Evolutionary conservation across 768 basidiomycete species (phyloP).

Genomic region (Tremella yokohamensis): DNA sequence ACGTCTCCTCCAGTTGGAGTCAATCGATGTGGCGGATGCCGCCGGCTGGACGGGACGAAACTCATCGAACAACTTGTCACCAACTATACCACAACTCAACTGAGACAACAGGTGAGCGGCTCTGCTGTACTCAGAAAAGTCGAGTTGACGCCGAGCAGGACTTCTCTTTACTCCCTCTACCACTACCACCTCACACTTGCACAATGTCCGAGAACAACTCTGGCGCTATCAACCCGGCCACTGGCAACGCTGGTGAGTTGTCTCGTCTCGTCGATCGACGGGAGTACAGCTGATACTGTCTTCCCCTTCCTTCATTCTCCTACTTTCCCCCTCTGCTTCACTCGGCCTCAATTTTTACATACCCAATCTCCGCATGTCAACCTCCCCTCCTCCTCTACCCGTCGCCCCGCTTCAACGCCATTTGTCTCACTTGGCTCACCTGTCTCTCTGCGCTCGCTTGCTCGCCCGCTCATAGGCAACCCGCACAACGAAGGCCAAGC

Average conservation of each 20-base stretch:
- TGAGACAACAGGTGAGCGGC: no score
- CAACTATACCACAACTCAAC: no score
- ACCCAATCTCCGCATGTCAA: no score
- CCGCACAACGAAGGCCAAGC: constrained; percentile 38
- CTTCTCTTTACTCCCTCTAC: neutral
- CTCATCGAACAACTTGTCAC: no score
- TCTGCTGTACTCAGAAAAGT: no score
- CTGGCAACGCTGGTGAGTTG: constrained; percentile 29
- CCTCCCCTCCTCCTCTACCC: neutral
- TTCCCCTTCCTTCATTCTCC: neutral
- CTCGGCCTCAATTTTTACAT: neutral
- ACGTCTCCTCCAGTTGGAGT: neutral
- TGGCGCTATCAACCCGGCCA: constrained; percentile 44
- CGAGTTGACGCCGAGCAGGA: no score
- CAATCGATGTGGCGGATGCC: no score
- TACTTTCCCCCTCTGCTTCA: neutral
- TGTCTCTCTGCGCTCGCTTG: neutral
- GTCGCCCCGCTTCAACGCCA: neutral
- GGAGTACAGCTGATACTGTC: neutral
- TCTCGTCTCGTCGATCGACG: neutral
- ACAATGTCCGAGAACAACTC: constrained; percentile 17
- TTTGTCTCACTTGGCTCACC: neutral
- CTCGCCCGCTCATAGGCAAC: constrained; percentile 35
- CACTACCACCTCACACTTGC: neutral
- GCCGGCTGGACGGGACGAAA: no score